Percentiles rank a stretch among this genome's conserved stretches.
Evolutionary conservation across 805 yeast genomes (phyloP).

Genomic region (Ogataea allantospora): DNA sequence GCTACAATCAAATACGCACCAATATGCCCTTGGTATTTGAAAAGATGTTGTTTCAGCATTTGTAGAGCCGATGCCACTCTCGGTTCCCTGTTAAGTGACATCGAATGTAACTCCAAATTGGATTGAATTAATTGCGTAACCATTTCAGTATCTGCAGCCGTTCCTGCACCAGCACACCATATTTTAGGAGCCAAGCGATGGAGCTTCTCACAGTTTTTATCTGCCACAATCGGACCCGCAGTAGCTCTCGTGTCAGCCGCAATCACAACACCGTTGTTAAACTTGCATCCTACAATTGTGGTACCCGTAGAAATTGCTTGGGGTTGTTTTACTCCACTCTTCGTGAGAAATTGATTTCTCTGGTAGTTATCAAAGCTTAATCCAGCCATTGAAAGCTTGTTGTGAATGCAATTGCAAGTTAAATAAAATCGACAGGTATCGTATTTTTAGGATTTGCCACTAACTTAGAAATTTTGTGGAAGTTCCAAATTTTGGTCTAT

Average conservation of each 20-base stretch:
- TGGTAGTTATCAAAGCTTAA: conserved; percentile 90
- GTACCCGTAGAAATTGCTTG: conserved; percentile 97
- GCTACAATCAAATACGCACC: conserved; percentile 99
- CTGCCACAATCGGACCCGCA: conserved; percentile 94
- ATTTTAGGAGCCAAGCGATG: conserved; percentile 86
- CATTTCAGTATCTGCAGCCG: conserved; percentile 99
- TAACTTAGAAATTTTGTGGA: neutral
- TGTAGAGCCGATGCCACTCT: conserved; percentile 92
- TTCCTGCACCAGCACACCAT: conserved; percentile 99
- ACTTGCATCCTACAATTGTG: conserved; percentile 96
- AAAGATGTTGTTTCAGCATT: conserved; percentile 89
- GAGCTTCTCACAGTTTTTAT: conserved; percentile 94
- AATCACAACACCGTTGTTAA: conserved; percentile 90
- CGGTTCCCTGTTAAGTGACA: conserved; percentile 82
- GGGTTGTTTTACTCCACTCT: conserved; percentile 70
- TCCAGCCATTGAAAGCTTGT: conserved; percentile 64
- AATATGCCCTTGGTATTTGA: conserved; percentile 94
- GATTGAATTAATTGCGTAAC: conserved; percentile 92
- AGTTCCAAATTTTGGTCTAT: too few relatives aligned
- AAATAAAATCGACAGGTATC: neutral
- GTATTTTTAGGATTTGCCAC: conserved; percentile 6
- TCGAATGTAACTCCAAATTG: conserved; percentile 84
- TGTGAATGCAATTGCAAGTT: neutral
- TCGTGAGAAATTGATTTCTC: conserved; percentile 74
- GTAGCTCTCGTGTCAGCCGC: conserved; percentile 99